Base-by-base conservation (phyloP, 2,329 filamentous ascomycete genomes). In the Aspergillus felis region DNA sequence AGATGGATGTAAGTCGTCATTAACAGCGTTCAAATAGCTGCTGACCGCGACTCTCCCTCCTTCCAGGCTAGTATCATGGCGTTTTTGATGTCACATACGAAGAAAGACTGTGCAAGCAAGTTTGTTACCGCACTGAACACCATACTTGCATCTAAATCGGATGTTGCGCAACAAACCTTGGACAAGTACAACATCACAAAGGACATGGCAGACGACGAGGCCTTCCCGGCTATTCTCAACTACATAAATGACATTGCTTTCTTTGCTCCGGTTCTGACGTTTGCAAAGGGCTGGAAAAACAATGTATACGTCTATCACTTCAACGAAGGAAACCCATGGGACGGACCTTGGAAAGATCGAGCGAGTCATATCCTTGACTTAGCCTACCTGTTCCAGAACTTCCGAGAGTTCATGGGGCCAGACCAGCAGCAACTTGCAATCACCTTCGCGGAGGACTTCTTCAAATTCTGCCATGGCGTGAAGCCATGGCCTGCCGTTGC, bases 281-380 rank as follows among this genome's bases (percentile, higher is more conserved):
- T 78, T 28, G 79, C 78, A 2, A 60, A 70, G 50, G 66, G 69
- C 27, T 77, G 70, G 70, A 63, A 62, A 0, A 68, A 70, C 4
- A 68, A 70, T 10, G 61, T 68, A 10, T 76, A 75, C 57, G 68
- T 76, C 5, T 79, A 78, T 59, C 71, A 76, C 49, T 80, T 81
- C 71, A 79, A 80, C 56, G 78, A 80, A 55, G 70, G 68, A 0
- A 81, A 81, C 57, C 77, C 78, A 0, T 81, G 77, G 76, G 70
- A 76, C 0, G 79, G 79, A 0, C 68, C 68, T 1, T 76, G 62
- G 66, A 73, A 77, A 56, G 76, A 75, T 1, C 61, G 67, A 25
- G 66, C 76, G 0, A 72, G 67, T 1, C 79, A 81, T 59, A 75
- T 80, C n/a, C 68, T 80, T 1, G 79, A 81, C 35, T 62, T 78